A percentile compares a stretch with the other conserved stretches of the same genome.
These are phyloP conservation scores for Hylodesmum podocarpum DNA, from an alignment of 306 rosid genomes.

Conservation along the genomic window DNA sequence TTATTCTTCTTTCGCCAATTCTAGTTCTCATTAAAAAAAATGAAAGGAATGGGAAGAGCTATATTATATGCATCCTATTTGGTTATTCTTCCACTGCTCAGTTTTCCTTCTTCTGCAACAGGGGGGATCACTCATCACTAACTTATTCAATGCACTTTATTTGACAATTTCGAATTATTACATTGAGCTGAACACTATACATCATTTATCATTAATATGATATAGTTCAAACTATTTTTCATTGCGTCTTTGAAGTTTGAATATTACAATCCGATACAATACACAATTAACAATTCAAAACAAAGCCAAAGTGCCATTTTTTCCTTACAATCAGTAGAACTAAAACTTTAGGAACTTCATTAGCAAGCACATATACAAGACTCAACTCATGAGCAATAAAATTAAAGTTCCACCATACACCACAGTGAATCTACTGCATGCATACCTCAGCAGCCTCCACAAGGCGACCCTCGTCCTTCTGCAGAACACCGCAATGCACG, in stretches of 20 bases:
- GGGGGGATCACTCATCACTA: background rate
- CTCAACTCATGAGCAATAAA: background rate
- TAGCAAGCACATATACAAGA: background rate
- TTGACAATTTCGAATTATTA: background rate
- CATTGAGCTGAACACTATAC: background rate
- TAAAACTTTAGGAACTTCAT: background rate
- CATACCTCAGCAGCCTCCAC: slow-evolving; percentile 92
- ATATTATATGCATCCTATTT: background rate
- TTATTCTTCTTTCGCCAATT: background rate
- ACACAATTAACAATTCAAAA: background rate
- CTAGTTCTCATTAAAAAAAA: background rate
- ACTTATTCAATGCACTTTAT: background rate
- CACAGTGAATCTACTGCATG: background rate
- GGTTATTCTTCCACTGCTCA: background rate
- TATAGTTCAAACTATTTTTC: background rate
- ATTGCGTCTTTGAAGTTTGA: background rate
- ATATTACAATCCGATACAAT: background rate
- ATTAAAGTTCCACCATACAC: background rate
- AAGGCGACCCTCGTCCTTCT: slow-evolving; percentile 83
- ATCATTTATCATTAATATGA: background rate
- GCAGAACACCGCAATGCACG: slow-evolving; percentile 77
- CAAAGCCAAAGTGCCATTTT: background rate
- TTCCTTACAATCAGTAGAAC: background rate
- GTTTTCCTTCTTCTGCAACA: background rate
- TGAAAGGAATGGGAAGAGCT: background rate